phyloP scores from a whole-genome alignment of 345 rosid genomes.

The Rhizophora apiculata region DNA sequence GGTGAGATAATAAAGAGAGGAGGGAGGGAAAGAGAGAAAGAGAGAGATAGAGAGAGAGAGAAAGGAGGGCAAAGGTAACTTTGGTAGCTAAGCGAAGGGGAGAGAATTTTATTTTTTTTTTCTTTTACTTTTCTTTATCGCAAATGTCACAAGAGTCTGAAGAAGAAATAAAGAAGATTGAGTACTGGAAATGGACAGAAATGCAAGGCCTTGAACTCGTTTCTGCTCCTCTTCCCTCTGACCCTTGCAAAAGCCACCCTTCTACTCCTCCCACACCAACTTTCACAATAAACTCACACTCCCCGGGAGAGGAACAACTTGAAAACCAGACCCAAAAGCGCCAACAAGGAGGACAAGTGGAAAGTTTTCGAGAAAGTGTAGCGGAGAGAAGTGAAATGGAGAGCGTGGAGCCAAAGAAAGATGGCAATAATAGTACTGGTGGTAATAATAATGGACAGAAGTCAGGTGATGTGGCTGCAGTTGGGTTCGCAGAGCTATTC shows the following conservation, averaged over 20 bases:
- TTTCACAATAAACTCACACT: constrained; percentile 11
- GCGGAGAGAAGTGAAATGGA: constrained; percentile 52
- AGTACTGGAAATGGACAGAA: constrained; percentile 97
- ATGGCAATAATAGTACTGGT: constrained; percentile 7
- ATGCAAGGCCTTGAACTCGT: constrained; percentile 97
- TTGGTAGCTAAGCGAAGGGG: background rate
- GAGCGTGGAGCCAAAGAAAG: constrained; percentile 38
- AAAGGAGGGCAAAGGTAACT: background rate
- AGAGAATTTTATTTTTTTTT: background rate
- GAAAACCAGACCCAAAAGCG: background rate
- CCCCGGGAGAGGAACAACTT: constrained; percentile 10
- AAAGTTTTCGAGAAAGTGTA: constrained; percentile 8
- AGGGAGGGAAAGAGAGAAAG: constrained; percentile 6
- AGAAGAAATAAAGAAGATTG: constrained; percentile 60
- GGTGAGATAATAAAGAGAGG: constrained; percentile 38
- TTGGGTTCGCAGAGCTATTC: constrained; percentile 77
- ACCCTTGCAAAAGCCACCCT: constrained; percentile 31
- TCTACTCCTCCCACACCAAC: constrained; percentile 20
- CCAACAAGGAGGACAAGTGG: constrained; percentile 1
- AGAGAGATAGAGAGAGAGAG: constrained; percentile 24
- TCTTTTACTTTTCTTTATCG: constrained; percentile 2
- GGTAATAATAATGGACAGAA: constrained; percentile 34
- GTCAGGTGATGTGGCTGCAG: constrained; percentile 47
- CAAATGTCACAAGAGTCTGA: constrained; percentile 82
- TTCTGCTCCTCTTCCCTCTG: constrained; percentile 32